Conservation (phyloP, 352 stramenopile genomes). For the Thraustochytrium striatum region DNA sequence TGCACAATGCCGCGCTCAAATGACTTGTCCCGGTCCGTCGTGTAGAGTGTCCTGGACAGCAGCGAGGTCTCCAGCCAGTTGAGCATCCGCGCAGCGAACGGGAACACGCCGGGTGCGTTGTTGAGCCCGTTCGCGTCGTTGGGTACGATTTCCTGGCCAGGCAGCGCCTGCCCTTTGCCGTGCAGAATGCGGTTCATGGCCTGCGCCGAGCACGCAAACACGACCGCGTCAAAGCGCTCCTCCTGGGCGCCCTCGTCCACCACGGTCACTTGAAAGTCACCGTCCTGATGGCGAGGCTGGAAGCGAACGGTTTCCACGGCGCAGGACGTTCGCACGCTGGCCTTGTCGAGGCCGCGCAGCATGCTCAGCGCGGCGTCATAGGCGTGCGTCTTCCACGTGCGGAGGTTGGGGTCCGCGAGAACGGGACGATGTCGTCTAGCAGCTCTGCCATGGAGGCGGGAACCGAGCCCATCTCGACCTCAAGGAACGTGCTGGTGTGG, state of each 20-base stretch:
- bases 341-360: background rate
- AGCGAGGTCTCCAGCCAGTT: background rate
- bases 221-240: constrained; percentile 32
- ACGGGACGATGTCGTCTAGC: constrained; percentile 31
- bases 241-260: constrained; percentile 11
- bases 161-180: background rate
- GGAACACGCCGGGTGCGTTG: background rate
- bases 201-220: constrained; percentile 35
- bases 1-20: constrained; percentile 39
- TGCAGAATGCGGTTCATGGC: constrained; percentile 41
- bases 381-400: constrained; percentile 37
- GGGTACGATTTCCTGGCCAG: background rate
- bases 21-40: constrained; percentile 39
- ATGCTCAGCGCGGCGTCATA: constrained; percentile 15
- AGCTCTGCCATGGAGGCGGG: constrained; percentile 49
- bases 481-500: constrained; percentile 60
- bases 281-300: background rate
- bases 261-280: constrained; percentile 1
- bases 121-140: constrained; percentile 36
- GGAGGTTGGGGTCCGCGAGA: background rate
- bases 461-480: constrained; percentile 59
- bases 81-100: background rate
- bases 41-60: constrained; percentile 35
- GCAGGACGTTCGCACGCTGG: constrained; percentile 23
- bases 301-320: constrained; percentile 14